These are phyloP conservation scores for Aspergillus tanneri DNA, from an alignment of 2,329 filamentous ascomycete species.

Conservation along the genomic window DNA sequence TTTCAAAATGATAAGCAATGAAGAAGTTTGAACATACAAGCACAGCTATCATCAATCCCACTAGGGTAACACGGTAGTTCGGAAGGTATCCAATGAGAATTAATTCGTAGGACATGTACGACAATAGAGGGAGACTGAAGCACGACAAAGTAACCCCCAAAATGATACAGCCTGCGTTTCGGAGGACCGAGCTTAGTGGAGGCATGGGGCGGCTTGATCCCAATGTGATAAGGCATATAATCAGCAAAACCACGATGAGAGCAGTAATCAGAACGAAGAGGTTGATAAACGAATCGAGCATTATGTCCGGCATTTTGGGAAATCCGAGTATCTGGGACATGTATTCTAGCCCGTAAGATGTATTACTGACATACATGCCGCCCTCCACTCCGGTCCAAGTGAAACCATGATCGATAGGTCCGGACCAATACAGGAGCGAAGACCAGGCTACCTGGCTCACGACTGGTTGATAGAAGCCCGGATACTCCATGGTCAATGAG, in stretches of 20 bases:
- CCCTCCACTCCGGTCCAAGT: constrained; percentile 3
- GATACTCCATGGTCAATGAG: constrained; percentile 6
- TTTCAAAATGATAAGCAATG: neutral
- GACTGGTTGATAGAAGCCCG: constrained; percentile 11
- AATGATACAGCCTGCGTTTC: neutral
- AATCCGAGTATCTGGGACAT: constrained; percentile 8
- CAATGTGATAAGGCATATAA: neutral
- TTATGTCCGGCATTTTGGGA: constrained; percentile 3
- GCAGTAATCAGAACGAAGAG: neutral
- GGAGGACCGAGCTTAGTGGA: neutral
- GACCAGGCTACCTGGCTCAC: constrained; percentile 9
- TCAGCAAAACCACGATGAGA: neutral
- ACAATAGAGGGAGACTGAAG: constrained; percentile 1
- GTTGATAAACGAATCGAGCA: constrained; percentile 6
- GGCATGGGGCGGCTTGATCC: neutral
- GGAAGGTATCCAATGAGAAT: constrained; percentile 4
- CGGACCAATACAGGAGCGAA: constrained; percentile 2
- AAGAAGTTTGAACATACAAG: neutral
- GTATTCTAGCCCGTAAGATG: constrained; percentile 10
- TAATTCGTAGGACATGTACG: constrained; percentile 2
- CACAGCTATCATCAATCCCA: neutral
- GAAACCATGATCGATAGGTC: constrained; percentile 9
- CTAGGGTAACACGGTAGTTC: constrained; percentile 2
- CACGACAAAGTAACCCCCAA: neutral
- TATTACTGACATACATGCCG: constrained; percentile 11